These are phyloP conservation scores for Cyclotella choctawhatcheeana DNA, from an alignment of 108 stramenopile genomes.

Conservation along the genomic window DNA sequence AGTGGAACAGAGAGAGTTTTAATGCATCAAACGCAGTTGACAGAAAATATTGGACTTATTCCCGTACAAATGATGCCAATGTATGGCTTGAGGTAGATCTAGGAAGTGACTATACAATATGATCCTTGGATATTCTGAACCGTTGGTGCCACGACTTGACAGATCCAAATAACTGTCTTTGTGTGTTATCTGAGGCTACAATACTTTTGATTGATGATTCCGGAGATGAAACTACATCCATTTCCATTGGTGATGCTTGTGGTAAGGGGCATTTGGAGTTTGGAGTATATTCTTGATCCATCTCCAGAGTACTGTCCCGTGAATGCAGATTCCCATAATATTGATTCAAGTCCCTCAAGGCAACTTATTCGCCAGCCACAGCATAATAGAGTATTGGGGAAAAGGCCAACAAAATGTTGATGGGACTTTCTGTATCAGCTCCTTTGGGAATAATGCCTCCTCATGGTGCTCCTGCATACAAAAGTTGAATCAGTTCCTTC, in stretches of 20 bases:
- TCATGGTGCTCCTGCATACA: too few species aligned
- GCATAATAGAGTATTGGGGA: background rate
- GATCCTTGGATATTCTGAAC: background rate
- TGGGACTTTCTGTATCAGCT: too few species aligned
- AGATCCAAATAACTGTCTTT: background rate
- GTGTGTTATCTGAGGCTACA: background rate
- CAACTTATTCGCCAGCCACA: background rate
- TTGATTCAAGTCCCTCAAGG: background rate
- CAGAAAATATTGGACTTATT: too few species aligned
- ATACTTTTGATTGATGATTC: too few species aligned
- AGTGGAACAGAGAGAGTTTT: too few species aligned
- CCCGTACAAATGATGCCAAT: background rate
- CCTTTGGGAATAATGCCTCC: too few species aligned
- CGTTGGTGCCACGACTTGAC: background rate
- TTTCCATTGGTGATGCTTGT: background rate
- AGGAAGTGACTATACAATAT: background rate
- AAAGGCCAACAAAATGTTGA: conserved; percentile 6
- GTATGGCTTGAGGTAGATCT: background rate
- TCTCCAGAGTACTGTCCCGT: background rate
- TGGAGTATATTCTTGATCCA: background rate
- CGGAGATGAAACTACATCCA: background rate
- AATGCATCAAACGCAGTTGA: too few species aligned
- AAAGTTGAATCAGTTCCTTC: too few species aligned
- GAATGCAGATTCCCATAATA: background rate
- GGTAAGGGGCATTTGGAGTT: background rate